These are phyloP conservation scores for Blastobotrys proliferans DNA, from an alignment of 1,139 yeast genomes.

Conservation along the genomic window DNA sequence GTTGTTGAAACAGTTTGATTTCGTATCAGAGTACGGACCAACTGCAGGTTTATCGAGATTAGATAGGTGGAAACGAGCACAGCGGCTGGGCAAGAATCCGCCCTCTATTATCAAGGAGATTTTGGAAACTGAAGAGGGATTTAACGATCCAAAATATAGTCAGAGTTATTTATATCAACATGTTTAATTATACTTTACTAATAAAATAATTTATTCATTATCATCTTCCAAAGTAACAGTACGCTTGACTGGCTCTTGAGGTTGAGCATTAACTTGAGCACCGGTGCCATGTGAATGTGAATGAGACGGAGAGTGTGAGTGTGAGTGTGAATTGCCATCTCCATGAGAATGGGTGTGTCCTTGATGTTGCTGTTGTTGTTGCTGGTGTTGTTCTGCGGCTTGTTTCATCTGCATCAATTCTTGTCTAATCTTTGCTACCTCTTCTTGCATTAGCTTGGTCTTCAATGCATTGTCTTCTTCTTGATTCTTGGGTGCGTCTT, in stretches of 20 bases:
- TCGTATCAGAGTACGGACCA: conserved; percentile 37
- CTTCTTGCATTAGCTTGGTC: conserved; percentile 13
- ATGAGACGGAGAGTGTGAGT: no score
- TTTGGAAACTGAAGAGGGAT: conserved; percentile 24
- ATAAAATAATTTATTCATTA: conserved; percentile 9
- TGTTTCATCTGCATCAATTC: conserved; percentile 13
- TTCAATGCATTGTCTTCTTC: conserved; percentile 13
- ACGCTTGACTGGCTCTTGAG: conserved; percentile 12
- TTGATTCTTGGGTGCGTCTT: conserved; percentile 12
- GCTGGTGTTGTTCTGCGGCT: not conserved
- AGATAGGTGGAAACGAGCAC: conserved; percentile 83
- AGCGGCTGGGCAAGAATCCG: conserved; percentile 59
- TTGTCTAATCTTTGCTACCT: conserved; percentile 10
- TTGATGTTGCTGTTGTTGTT: not conserved
- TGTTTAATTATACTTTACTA: conserved; percentile 2
- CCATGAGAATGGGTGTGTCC: not conserved
- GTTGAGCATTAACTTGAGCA: not conserved
- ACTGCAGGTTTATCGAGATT: conserved; percentile 37
- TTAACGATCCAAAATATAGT: conserved; percentile 19
- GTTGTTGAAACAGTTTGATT: conserved; percentile 36
- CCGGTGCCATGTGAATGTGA: not conserved
- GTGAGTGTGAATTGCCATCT: not conserved
- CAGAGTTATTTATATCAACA: conserved; percentile 23
- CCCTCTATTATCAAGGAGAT: conserved; percentile 34
- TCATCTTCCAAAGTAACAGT: conserved; percentile 21